Percentiles rank a stretch among this genome's conserved stretches.
Evolutionary conservation across 768 basidiomycete species (phyloP).

Genomic region (Trametes sanguinea): DNA sequence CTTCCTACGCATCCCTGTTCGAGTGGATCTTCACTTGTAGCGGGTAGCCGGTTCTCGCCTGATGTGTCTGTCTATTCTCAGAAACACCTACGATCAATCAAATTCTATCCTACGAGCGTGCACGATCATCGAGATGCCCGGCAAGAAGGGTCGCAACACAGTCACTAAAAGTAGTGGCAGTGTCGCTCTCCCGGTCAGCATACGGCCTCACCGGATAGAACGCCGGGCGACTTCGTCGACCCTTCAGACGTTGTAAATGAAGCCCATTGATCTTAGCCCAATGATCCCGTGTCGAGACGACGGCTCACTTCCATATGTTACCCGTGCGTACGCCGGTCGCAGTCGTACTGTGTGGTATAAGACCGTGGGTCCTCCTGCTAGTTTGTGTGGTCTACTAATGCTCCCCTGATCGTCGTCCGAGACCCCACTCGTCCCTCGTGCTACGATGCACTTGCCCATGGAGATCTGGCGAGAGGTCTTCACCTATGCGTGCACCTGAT

Average conservation of each 20-base stretch:
- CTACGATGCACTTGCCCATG: conserved; percentile 5
- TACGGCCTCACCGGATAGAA: not conserved
- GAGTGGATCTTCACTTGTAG: conserved; percentile 14
- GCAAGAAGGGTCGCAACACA: conserved; percentile 6
- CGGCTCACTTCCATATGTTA: not conserved
- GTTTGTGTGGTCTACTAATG: not conserved
- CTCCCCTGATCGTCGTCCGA: not conserved
- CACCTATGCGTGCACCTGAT: conserved; percentile 13
- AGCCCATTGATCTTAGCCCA: not conserved
- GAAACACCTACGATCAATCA: not conserved
- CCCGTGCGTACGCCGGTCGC: not conserved
- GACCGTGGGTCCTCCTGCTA: not conserved
- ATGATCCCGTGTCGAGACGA: not conserved
- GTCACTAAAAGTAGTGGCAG: conserved; percentile 4
- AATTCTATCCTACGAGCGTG: not conserved
- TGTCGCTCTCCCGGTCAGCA: conserved; percentile 2
- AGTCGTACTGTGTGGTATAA: not conserved
- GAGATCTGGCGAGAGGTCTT: conserved; percentile 21
- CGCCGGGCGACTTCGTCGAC: too few species aligned
- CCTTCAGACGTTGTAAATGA: not conserved
- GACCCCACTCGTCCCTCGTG: not conserved
- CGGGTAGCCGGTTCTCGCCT: not conserved
- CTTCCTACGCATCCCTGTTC: conserved; percentile 32
- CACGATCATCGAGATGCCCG: not conserved
- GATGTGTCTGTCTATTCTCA: not conserved